Percentiles rank a stretch among this genome's conserved stretches.
These are phyloP conservation scores for Hansenula anomala DNA, from an alignment of 1,139 yeast genomes.

Conservation along the genomic window DNA sequence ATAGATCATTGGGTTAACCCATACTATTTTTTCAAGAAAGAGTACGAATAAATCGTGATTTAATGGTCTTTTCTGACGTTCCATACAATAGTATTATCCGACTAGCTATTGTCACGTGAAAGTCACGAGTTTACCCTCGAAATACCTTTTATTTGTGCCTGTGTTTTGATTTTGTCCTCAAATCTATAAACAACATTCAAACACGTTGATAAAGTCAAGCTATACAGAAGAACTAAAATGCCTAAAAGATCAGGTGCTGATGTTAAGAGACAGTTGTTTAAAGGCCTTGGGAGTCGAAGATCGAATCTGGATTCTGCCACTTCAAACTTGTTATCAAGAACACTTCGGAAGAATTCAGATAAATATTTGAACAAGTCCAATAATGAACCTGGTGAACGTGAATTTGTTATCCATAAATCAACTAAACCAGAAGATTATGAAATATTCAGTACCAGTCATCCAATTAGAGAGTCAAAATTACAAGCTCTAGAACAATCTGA, in stretches of 20 bases:
- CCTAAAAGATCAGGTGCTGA: slow-evolving; percentile 18
- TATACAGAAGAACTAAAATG: too few species aligned
- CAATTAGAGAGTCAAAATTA: slow-evolving; percentile 30
- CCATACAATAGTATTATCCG: too few species aligned
- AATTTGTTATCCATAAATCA: slow-evolving; percentile 22
- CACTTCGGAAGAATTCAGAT: slow-evolving; percentile 21
- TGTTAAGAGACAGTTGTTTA: slow-evolving; percentile 30
- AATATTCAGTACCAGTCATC: slow-evolving; percentile 30
- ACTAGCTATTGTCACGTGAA: too few species aligned
- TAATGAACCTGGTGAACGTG: slow-evolving; percentile 13
- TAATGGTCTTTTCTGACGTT: too few species aligned
- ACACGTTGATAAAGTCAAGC: too few species aligned
- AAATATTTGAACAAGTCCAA: slow-evolving; percentile 11
- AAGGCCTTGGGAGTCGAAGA: slow-evolving; percentile 25
- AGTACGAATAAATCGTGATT: too few species aligned
- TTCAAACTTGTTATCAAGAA: slow-evolving; percentile 18
- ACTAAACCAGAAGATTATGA: slow-evolving; percentile 27
- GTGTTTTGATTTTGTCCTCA: not conserved
- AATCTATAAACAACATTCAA: too few species aligned
- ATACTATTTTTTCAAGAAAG: too few species aligned
- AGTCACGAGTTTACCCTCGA: too few species aligned
- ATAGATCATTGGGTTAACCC: too few species aligned
- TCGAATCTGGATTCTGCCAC: slow-evolving; percentile 17
- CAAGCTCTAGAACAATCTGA: slow-evolving; percentile 35
- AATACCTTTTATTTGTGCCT: too few species aligned